Conservation (phyloP, 345 rosid species). For the Hevea brasiliensis region DNA sequence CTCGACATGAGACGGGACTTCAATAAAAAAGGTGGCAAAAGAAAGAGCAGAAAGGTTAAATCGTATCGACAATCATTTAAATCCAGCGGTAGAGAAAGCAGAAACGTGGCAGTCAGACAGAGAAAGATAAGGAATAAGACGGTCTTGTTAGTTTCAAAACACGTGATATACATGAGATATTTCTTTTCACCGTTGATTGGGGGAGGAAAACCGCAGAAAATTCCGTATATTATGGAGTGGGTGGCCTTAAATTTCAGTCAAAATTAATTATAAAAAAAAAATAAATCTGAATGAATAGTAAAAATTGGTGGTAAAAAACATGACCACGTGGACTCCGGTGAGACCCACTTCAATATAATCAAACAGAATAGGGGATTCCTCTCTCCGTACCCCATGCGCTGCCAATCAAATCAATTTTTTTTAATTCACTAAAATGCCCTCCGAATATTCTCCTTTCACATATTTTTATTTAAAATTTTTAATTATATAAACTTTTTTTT, state of each 20-base stretch:
- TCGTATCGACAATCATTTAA: too few relatives aligned
- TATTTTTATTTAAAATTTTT: too few relatives aligned
- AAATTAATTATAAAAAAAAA: too few relatives aligned
- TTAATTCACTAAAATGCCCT: neutral
- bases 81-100: too few relatives aligned
- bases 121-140: neutral
- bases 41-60: too few relatives aligned
- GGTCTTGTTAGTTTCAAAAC: too few relatives aligned
- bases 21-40: too few relatives aligned
- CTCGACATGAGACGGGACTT: too few relatives aligned
- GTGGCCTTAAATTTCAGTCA: too few relatives aligned
- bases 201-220: constrained; percentile 16
- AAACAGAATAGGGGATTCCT: constrained; percentile 12
- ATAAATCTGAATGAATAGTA: neutral
- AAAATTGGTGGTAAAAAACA: constrained; percentile 26
- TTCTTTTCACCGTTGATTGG: constrained; percentile 27
- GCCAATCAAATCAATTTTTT: constrained; percentile 11
- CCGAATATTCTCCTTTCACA: too few relatives aligned
- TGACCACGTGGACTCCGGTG: constrained; percentile 39
- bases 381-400: constrained; percentile 32
- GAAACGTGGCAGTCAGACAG: neutral
- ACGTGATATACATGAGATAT: too few relatives aligned
- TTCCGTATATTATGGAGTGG: constrained; percentile 41
- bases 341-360: constrained; percentile 10
- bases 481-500: too few relatives aligned